Conservation (phyloP, 2,329 filamentous ascomycete genomes). For the Beauveria medogensis region DNA sequence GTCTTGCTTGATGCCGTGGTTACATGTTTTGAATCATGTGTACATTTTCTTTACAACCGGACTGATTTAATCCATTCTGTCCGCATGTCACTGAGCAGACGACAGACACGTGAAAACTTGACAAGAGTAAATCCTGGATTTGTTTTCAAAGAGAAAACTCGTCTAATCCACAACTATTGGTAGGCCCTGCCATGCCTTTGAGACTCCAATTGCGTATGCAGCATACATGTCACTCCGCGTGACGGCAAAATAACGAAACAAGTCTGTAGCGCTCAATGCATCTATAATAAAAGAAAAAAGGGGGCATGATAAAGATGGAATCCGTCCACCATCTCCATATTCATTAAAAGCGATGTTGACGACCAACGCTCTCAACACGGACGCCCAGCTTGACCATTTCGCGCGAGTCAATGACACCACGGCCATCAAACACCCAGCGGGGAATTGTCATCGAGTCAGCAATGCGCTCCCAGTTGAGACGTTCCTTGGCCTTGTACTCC, state of each 20-base stretch:
- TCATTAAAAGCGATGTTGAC: slow-evolving; percentile 34
- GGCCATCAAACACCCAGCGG: slow-evolving; percentile 50
- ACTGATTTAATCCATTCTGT: not conserved
- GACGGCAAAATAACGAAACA: not conserved
- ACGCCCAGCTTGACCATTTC: slow-evolving; percentile 43
- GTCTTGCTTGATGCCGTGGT: not conserved
- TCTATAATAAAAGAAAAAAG: not conserved
- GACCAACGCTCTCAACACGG: slow-evolving; percentile 44
- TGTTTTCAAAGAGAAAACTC: not conserved
- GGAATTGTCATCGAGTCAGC: slow-evolving; percentile 42
- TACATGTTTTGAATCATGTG: too few species aligned
- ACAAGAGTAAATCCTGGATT: not conserved
- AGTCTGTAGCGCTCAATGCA: not conserved
- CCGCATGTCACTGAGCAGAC: not conserved
- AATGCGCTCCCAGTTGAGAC: slow-evolving; percentile 44
- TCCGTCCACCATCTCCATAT: not conserved
- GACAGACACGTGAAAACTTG: not conserved
- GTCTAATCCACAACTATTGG: not conserved
- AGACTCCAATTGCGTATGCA: not conserved
- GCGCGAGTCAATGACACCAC: slow-evolving; percentile 41
- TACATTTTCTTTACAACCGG: too few species aligned
- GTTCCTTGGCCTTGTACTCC: slow-evolving; percentile 39
- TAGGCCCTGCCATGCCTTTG: not conserved
- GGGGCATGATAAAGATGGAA: not conserved
- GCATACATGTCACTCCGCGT: not conserved